phyloP scores from a whole-genome alignment of 2,329 filamentous ascomycete species.

The Sporothrix brasiliensis region DNA sequence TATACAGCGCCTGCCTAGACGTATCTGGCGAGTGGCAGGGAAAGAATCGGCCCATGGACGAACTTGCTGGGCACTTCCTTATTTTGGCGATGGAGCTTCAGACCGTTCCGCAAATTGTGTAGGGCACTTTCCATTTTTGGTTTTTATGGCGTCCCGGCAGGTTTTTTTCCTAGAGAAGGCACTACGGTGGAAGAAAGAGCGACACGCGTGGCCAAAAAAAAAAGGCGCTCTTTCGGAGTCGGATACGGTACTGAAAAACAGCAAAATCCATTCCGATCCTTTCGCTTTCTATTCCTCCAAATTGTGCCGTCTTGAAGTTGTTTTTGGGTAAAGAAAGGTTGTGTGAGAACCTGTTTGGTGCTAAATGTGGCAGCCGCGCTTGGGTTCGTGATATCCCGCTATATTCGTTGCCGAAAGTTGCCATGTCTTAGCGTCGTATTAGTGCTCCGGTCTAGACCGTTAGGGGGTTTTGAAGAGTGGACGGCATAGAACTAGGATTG shows the following conservation, averaged over 20 bases:
- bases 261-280: neutral
- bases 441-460: slow-evolving; percentile 16
- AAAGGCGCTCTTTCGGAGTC: neutral
- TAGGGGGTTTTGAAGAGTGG: neutral
- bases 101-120: neutral
- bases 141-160: neutral
- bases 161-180: neutral
- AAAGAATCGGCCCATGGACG: neutral
- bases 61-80: neutral
- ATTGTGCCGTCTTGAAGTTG: neutral
- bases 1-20: neutral
- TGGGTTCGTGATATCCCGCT: slow-evolving; percentile 14
- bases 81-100: neutral
- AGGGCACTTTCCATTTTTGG: slow-evolving; percentile 12
- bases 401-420: slow-evolving; percentile 18
- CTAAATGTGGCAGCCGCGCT: slow-evolving; percentile 21
- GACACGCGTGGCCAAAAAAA: neutral
- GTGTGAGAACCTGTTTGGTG: neutral
- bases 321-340: no score
- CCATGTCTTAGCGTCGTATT: slow-evolving; percentile 27
- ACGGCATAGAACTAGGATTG: no score
- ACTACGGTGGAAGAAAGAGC: slow-evolving; percentile 2
- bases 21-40: neutral
- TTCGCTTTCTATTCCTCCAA: neutral
- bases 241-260: neutral